A percentile compares a stretch with the other conserved stretches of the same genome.
These are phyloP conservation scores for Trebouxia sp. DNA, from an alignment of 139 green algal species.

Conservation along the genomic window DNA sequence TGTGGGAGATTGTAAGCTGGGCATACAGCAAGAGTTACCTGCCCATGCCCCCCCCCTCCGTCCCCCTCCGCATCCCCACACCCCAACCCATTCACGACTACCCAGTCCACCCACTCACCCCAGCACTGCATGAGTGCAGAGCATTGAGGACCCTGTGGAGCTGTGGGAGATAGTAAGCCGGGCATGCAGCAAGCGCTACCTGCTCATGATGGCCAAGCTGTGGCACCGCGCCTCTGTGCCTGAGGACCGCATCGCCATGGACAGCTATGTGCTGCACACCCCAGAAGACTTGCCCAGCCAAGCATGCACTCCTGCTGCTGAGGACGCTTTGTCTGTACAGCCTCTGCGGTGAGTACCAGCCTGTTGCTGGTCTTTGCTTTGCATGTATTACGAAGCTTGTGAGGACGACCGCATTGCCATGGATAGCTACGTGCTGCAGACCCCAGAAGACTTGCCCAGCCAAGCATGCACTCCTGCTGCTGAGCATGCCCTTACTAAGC, in stretches of 20 bases:
- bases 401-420: conserved; percentile 14
- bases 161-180: conserved; percentile 25
- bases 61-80: no score
- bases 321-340: neutral
- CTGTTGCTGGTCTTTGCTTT: no score
- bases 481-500: neutral
- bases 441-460: neutral
- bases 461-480: neutral
- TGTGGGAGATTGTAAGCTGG: neutral
- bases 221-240: conserved; percentile 7
- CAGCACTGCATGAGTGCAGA: neutral
- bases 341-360: neutral
- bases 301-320: neutral
- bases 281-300: neutral
- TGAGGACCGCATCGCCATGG: conserved; percentile 10
- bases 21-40: neutral
- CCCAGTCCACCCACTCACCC: no score
- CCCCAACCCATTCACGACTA: no score
- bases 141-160: conserved; percentile 4
- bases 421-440: conserved; percentile 21
- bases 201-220: conserved; percentile 22
- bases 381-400: no score
- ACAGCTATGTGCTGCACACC: conserved; percentile 17
- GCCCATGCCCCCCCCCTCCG: no score
- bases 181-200: conserved; percentile 20